Conservation (phyloP, 1,139 yeast genomes). For the Arxiozyma telluris region DNA sequence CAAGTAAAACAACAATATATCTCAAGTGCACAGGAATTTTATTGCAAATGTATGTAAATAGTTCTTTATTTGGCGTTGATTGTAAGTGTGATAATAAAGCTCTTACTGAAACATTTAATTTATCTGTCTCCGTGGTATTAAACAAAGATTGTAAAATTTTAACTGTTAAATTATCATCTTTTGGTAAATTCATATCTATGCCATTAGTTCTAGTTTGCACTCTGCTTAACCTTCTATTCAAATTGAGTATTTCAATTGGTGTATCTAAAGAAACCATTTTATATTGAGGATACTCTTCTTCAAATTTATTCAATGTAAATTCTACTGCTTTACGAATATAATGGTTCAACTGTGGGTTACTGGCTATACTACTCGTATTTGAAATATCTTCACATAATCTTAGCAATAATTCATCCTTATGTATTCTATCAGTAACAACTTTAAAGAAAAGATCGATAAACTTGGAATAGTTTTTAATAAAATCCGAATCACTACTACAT, state of each 20-base stretch:
- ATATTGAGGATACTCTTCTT: conserved; percentile 21
- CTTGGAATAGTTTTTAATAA: conserved; percentile 38
- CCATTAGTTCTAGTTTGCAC: conserved; percentile 24
- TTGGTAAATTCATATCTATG: conserved; percentile 15
- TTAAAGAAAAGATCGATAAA: conserved; percentile 30
- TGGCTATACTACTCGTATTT: conserved; percentile 21
- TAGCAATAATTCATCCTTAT: conserved; percentile 25
- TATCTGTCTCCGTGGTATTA: conserved; percentile 43
- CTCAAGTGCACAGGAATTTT: conserved; percentile 88
- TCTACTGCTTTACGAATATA: conserved; percentile 22
- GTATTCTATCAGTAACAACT: conserved; percentile 18
- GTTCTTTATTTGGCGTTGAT: conserved; percentile 28
- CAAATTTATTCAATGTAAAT: conserved; percentile 20
- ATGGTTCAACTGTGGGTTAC: conserved; percentile 24
- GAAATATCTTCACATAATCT: conserved; percentile 29
- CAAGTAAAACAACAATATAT: conserved; percentile 49
- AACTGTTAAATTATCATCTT: conserved; percentile 31
- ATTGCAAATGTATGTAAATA: conserved; percentile 57
- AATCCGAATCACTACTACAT: conserved; percentile 61
- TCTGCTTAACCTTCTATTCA: conserved; percentile 25
- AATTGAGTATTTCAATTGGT: conserved; percentile 7
- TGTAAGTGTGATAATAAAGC: conserved; percentile 37
- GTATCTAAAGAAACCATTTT: conserved; percentile 14
- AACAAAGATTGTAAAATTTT: conserved; percentile 41
- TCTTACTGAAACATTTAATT: conserved; percentile 40